Percentiles rank a stretch among this genome's conserved stretches.
These are phyloP conservation scores for Sugiyamaella qingdaonensis DNA, from an alignment of 805 yeast genomes.

Conservation along the genomic window DNA sequence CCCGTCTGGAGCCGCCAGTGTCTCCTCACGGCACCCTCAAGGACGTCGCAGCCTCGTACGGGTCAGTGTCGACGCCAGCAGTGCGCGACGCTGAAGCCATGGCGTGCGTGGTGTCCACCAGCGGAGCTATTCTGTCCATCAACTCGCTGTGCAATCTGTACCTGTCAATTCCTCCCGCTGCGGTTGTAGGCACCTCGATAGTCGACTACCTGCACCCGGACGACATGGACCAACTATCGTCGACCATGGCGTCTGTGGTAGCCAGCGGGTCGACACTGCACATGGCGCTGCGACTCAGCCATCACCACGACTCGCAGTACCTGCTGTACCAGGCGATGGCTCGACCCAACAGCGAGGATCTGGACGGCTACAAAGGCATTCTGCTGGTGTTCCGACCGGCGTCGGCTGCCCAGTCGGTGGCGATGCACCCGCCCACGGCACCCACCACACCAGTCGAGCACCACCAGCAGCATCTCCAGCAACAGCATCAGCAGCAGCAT, in stretches of 20 bases:
- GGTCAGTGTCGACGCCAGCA: neutral
- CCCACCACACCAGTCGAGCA: neutral
- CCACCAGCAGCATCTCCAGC: neutral
- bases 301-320: slow-evolving; percentile 1
- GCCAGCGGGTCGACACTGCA: slow-evolving; percentile 9
- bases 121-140: slow-evolving; percentile 16
- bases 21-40: neutral
- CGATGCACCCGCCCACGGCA: slow-evolving; percentile 5
- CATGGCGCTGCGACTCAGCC: slow-evolving; percentile 15
- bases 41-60: neutral
- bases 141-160: slow-evolving; percentile 12
- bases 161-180: slow-evolving; percentile 12
- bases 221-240: slow-evolving; percentile 17
- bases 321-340: slow-evolving; percentile 12
- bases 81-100: slow-evolving; percentile 2
- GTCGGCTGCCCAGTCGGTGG: slow-evolving; percentile 1
- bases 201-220: slow-evolving; percentile 21
- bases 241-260: slow-evolving; percentile 12
- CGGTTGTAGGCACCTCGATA: slow-evolving; percentile 9
- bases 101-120: slow-evolving; percentile 17
- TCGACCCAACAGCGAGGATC: slow-evolving; percentile 14
- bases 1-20: neutral
- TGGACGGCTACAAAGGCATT: slow-evolving; percentile 13
- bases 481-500: neutral
- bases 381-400: slow-evolving; percentile 11